Conservation (phyloP, 305 asterid genomes). For the Salvia sclarea region DNA sequence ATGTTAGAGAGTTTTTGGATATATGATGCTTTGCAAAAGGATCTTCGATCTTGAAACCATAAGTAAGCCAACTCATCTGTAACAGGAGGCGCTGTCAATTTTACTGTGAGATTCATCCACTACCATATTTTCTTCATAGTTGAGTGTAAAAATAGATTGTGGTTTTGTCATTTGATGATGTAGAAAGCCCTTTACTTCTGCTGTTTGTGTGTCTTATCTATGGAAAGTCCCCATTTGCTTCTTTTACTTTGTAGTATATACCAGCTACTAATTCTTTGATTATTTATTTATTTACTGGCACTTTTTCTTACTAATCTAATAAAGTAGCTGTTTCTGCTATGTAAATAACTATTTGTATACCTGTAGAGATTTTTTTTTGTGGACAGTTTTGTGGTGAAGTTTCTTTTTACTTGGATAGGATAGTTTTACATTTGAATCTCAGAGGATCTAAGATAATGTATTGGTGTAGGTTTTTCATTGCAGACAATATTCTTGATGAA, state of each 20-base stretch:
- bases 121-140: constrained; percentile 15
- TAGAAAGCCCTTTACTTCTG: neutral
- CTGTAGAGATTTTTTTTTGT: constrained; percentile 6
- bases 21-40: constrained; percentile 19
- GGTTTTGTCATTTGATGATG: constrained; percentile 13
- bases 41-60: constrained; percentile 7
- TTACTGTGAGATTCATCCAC: constrained; percentile 1
- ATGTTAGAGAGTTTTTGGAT: neutral
- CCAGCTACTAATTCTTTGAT: neutral
- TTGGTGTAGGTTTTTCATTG: constrained; percentile 72
- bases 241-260: constrained; percentile 4
- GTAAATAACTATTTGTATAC: constrained; percentile 5
- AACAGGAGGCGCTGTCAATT: constrained; percentile 2
- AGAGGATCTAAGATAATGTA: constrained; percentile 36
- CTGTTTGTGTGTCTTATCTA: constrained; percentile 1
- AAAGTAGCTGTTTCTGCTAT: constrained; percentile 16
- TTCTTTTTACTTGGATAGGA: constrained; percentile 12
- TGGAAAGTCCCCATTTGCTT: constrained; percentile 7
- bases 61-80: neutral
- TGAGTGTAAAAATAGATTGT: neutral
- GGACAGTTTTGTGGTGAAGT: constrained; percentile 14
- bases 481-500: constrained; percentile 88
- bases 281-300: neutral
- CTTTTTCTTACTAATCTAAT: constrained; percentile 2
- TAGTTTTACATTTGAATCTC: constrained; percentile 31